A percentile compares a stretch with the other conserved stretches of the same genome.
These are phyloP conservation scores for Camelina hispida DNA, from an alignment of 345 rosid genomes.

Conservation along the genomic window DNA sequence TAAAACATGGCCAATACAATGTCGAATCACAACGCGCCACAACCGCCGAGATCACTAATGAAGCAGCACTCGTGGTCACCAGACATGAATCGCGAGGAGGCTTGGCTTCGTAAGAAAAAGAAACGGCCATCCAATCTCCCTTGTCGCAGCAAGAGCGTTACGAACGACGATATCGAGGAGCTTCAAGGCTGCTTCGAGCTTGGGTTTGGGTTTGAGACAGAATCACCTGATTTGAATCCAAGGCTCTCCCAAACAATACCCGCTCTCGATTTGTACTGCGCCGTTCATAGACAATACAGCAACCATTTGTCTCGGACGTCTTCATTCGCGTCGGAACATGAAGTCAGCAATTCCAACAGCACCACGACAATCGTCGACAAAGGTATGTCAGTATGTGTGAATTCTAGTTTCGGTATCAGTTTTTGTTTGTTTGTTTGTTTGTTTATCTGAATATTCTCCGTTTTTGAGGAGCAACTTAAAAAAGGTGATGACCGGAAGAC, in stretches of 20 bases:
- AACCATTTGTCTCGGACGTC: slow-evolving; percentile 59
- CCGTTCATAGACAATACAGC: slow-evolving; percentile 63
- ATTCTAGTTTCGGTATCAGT: not conserved
- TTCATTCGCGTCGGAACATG: slow-evolving; percentile 53
- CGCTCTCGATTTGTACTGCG: slow-evolving; percentile 70
- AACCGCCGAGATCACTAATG: slow-evolving; percentile 44
- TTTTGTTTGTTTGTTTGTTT: not conserved
- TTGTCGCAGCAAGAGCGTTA: slow-evolving; percentile 55
- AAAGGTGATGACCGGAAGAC: slow-evolving; percentile 70
- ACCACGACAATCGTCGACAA: slow-evolving; percentile 52
- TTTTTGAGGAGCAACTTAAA: not conserved
- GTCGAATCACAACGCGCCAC: slow-evolving; percentile 40
- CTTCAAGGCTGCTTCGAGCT: slow-evolving; percentile 80
- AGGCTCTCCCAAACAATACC: slow-evolving; percentile 69
- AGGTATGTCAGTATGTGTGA: slow-evolving; percentile 45
- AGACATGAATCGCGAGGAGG: slow-evolving; percentile 64
- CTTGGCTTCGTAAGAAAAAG: slow-evolving; percentile 66
- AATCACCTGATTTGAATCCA: slow-evolving; percentile 64
- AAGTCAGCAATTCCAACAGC: slow-evolving; percentile 26
- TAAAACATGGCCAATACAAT: slow-evolving; percentile 22
- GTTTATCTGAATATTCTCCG: not conserved
- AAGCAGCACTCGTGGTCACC: slow-evolving; percentile 78
- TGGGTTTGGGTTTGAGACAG: slow-evolving; percentile 73
- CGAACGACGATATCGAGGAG: slow-evolving; percentile 81
- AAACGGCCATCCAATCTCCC: slow-evolving; percentile 1